A percentile compares a stretch with the other conserved stretches of the same genome.
These are phyloP conservation scores for Amylostereum chailletii DNA, from an alignment of 1,284 basidiomycete genomes.

Conservation along the genomic window DNA sequence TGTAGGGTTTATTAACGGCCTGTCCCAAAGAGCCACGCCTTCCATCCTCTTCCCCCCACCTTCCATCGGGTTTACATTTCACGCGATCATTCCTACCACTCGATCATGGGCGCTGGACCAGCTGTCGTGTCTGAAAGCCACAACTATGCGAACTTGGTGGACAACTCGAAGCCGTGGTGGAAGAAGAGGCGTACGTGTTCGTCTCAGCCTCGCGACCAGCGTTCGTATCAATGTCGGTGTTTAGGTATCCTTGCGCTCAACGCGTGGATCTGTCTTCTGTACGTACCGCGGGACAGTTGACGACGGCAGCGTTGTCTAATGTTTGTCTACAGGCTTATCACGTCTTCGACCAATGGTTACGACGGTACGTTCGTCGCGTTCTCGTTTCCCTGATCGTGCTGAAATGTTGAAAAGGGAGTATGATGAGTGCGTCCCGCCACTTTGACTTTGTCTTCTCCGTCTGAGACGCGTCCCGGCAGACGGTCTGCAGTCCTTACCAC, in stretches of 20 bases:
- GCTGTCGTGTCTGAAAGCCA: constrained; percentile 16
- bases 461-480: constrained; percentile 17
- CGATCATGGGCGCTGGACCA: constrained; percentile 14
- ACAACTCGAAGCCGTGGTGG: constrained; percentile 21
- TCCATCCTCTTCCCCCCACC: too few relatives aligned
- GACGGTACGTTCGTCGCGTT: constrained; percentile 28
- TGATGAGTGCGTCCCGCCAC: constrained; percentile 43
- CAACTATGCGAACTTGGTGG: constrained; percentile 18
- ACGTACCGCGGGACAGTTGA: constrained; percentile 13
- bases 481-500: constrained; percentile 53
- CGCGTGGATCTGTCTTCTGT: constrained; percentile 58
- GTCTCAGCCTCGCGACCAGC: neutral
- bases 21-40: too few relatives aligned
- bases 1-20: too few relatives aligned
- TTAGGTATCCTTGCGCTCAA: constrained; percentile 45
- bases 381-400: neutral
- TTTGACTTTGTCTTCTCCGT: neutral
- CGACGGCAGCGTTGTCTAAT: neutral
- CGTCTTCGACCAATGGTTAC: constrained; percentile 66
- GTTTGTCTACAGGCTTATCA: constrained; percentile 42
- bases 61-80: too few relatives aligned
- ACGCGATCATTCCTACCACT: neutral
- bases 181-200: constrained; percentile 16
- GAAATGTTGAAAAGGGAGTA: constrained; percentile 30
- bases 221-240: neutral